Conservation (phyloP, 192 early-diverging fungal species). For the Entomortierella lignicola region DNA sequence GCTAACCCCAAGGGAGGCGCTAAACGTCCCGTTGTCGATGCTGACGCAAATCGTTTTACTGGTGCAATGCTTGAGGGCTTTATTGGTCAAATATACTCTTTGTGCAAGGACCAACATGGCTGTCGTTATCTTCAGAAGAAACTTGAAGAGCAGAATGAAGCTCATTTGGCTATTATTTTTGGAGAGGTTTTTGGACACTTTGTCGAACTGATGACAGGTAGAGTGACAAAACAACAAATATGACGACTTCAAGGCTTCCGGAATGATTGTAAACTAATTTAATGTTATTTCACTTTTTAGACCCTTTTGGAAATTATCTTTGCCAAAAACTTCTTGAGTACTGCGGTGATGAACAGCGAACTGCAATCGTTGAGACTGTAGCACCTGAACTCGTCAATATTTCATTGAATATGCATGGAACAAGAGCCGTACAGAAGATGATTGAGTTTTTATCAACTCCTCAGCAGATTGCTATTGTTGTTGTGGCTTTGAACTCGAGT, state of each 20-base stretch:
- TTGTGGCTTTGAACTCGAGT: slow-evolving; percentile 72
- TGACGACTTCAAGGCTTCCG: neutral
- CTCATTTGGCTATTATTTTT: slow-evolving; percentile 77
- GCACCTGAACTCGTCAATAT: slow-evolving; percentile 81
- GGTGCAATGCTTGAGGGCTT: slow-evolving; percentile 77
- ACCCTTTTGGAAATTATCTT: slow-evolving; percentile 94
- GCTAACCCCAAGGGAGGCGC: slow-evolving; percentile 28
- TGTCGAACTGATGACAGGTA: slow-evolving; percentile 86
- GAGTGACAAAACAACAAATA: neutral
- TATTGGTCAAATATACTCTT: slow-evolving; percentile 76
- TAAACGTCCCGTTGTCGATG: slow-evolving; percentile 37
- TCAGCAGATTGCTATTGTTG: slow-evolving; percentile 74
- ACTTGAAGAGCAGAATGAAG: slow-evolving; percentile 78
- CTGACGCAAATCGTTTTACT: slow-evolving; percentile 74
- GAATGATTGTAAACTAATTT: neutral
- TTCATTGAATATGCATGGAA: slow-evolving; percentile 92
- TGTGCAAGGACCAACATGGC: slow-evolving; percentile 92
- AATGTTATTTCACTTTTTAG: slow-evolving; percentile 44
- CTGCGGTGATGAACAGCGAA: slow-evolving; percentile 81
- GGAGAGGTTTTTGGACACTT: slow-evolving; percentile 79
- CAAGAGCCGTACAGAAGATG: slow-evolving; percentile 92
- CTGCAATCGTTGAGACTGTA: slow-evolving; percentile 76
- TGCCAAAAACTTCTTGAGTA: slow-evolving; percentile 90
- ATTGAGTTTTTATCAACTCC: slow-evolving; percentile 79
- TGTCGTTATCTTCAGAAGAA: slow-evolving; percentile 90